These are phyloP conservation scores for Amanita rubescens DNA, from an alignment of 768 basidiomycete species.

Conservation along the genomic window DNA sequence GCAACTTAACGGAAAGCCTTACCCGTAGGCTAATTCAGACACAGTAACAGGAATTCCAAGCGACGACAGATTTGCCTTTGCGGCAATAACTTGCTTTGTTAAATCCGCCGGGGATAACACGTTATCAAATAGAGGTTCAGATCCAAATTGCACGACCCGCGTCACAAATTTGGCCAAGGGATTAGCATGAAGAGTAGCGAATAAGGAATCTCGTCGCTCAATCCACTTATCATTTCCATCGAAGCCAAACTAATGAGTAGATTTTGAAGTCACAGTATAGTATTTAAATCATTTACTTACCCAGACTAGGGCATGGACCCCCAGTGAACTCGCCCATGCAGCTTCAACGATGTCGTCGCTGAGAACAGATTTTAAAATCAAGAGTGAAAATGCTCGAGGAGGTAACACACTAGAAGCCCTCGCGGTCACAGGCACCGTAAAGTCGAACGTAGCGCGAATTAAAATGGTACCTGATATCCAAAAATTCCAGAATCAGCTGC, in stretches of 20 bases:
- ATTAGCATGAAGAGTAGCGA: constrained; percentile 37
- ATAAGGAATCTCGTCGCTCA: constrained; percentile 34
- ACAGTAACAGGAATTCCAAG: constrained; percentile 52
- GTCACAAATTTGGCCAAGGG: constrained; percentile 47
- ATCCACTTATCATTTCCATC: constrained; percentile 35
- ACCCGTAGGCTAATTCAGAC: constrained; percentile 41
- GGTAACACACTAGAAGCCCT: constrained; percentile 27
- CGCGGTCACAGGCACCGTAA: constrained; percentile 29
- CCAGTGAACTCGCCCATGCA: constrained; percentile 43
- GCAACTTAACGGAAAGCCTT: constrained; percentile 17
- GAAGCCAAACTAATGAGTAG: constrained; percentile 26
- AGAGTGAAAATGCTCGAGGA: background rate
- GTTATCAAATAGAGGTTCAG: constrained; percentile 47
- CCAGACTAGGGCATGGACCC: constrained; percentile 58
- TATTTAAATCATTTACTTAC: constrained; percentile 22
- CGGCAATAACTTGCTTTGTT: constrained; percentile 35
- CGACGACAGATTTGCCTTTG: constrained; percentile 35
- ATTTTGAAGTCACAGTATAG: background rate
- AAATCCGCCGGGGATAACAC: constrained; percentile 37
- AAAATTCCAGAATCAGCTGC: constrained; percentile 42
- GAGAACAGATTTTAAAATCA: background rate
- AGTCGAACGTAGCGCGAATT: constrained; percentile 47
- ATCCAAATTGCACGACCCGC: constrained; percentile 50
- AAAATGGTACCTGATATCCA: constrained; percentile 43
- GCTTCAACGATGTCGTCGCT: constrained; percentile 46